Evolutionary conservation across 306 rosid species (phyloP).

Genomic region (Sechiopsis laciniata): DNA sequence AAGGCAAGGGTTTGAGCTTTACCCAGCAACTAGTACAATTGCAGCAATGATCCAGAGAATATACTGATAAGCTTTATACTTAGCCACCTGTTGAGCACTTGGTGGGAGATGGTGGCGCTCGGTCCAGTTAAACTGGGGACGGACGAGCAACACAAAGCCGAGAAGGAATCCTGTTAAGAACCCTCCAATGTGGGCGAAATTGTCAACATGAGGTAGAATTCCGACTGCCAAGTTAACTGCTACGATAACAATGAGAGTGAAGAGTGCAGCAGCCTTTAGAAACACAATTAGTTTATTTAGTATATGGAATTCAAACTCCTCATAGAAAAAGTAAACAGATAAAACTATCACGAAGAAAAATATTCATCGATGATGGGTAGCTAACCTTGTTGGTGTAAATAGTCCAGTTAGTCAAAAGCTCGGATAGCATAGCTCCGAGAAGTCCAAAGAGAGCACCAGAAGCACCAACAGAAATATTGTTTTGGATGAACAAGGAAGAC

Average conservation of each 20-base stretch:
- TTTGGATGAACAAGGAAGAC: slow-evolving; percentile 35
- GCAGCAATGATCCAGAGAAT: slow-evolving; percentile 28
- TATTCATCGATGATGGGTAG: background rate
- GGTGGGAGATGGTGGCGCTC: slow-evolving; percentile 33
- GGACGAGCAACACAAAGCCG: slow-evolving; percentile 40
- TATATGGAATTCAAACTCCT: background rate
- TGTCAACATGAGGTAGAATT: slow-evolving; percentile 45
- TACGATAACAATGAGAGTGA: slow-evolving; percentile 35
- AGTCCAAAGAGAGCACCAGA: slow-evolving; percentile 51
- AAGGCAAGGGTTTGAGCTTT: slow-evolving; percentile 6
- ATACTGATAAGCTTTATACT: slow-evolving; percentile 38
- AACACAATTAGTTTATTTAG: background rate
- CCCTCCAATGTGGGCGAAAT: slow-evolving; percentile 50
- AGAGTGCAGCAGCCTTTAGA: slow-evolving; percentile 38
- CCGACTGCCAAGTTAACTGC: slow-evolving; percentile 46
- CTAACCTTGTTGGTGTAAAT: slow-evolving; percentile 40
- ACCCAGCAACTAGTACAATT: slow-evolving; percentile 33
- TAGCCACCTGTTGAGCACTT: slow-evolving; percentile 25
- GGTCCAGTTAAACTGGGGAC: slow-evolving; percentile 42
- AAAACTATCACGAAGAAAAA: background rate
- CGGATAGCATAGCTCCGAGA: slow-evolving; percentile 48
- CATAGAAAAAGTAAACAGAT: background rate
- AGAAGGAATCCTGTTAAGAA: slow-evolving; percentile 40
- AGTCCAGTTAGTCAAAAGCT: slow-evolving; percentile 46
- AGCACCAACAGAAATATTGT: slow-evolving; percentile 41